Base-by-base conservation (phyloP, 352 stramenopile species). In the Phytophthora palmivora region DNA sequence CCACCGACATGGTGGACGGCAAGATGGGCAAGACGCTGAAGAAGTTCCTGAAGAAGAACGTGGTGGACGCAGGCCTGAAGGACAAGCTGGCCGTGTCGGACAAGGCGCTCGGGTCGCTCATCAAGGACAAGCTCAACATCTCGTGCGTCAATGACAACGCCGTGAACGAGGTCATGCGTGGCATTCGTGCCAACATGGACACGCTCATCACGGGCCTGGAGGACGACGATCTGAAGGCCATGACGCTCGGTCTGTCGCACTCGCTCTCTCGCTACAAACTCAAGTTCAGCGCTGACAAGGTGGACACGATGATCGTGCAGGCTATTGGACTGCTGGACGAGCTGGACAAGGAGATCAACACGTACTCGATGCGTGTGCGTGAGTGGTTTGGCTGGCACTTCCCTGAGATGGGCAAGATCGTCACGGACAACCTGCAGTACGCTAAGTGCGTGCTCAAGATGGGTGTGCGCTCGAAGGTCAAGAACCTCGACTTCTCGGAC, bases 321-420 rank as follows among this genome's bases (percentile, higher is more conserved):
- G 97, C 98, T 12, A 99, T 99, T 49, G 96, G 96, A 11, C 82
- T 99, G 43, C 82, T 99, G 12, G 98, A 99, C 83, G 97, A 99
- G 76, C 87, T 99, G 14, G 98, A 99, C 89, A 99, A 99, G 89
- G 98, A 99, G 82, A 99, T 99, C 80, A 99, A 99, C 86, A 99
- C 97, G 58, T 99, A 99, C 86, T 98, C 98, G 42, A 99, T 99
- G 98, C 86, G 98, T 62, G 97, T 99, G 44, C 97, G 97, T 55
- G 98, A 99, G 85, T 99, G 98, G 98, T 98, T 98, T 69, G 95
- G 96, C 62, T 98, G 96, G 95, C 96, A 98, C 78, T 96, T 98
- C 58, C 93, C 91, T 14, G 97, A 99, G 70, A 97, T 99, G 80
- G 94, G 95, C 74, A 98, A 98, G 78, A 97, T 99, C 41, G 87